Base-by-base conservation (phyloP, 371 early-diverging fungal species). In the Rhizopus sp. region DNA sequence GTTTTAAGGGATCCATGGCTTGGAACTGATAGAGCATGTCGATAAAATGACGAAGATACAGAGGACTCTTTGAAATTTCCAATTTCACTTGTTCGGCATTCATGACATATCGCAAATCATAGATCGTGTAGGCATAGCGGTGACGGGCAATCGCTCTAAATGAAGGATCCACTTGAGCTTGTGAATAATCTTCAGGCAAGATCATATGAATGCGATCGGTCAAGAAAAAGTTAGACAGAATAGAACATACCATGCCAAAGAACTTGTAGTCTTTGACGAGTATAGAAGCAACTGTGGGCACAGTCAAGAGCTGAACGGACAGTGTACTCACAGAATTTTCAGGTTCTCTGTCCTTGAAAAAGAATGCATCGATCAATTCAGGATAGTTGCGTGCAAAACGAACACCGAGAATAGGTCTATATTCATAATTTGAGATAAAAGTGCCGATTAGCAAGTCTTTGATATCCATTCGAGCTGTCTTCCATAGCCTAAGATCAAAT, bases 261-360 rank as follows among this genome's bases (percentile, higher is more conserved):
- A 94, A 88, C 35, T 83, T 81, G 64, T 92, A 92, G 23, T 92
- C 83, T 48, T 84, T 79, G 10, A 91, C 89, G 34, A 98, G 74
- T 64, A 90, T 73, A 2, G 85, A 80, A 3, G 96, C 91, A 15
- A 97, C 86, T 3, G 92, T 93, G 1, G 96, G 96, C 0, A 93
- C 93, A 1, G 98, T 96, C 67, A 96, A 90, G 9, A 97, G 70
- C 70, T 98, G 98, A 17, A 97, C 95, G 0, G 95, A 91, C 34
- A 96, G 83, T 12, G 88, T 83, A 38, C 92, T 88, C 51, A 96
- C 83, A 3, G 94, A 92, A 44, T 90, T 85, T 62, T 94, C 94
- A 6, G 89, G 89, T 49, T 92, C 96, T 38, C 93, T 88, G 69
- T 96, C 95, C 62, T 87, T 87, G 17, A 87, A 78, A 42, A 94